A percentile compares a stretch with the other conserved stretches of the same genome.
Conservation (phyloP, 371 early-diverging fungal species). For the Zychaea mexicana region DNA sequence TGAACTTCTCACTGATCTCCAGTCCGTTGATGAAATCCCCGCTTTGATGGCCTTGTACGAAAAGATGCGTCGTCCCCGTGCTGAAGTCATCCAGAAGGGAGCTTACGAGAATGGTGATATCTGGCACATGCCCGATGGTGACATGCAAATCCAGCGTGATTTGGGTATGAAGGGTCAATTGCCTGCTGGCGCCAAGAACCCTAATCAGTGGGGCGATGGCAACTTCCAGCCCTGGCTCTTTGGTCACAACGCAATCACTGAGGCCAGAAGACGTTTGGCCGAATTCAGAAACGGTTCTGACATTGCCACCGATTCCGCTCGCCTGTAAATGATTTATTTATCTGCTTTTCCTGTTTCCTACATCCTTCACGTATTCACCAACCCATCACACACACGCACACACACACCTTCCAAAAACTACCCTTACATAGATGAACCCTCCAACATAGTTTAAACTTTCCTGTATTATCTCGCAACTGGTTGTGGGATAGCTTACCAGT, state of each 20-base stretch:
- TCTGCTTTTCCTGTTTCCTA: not conserved
- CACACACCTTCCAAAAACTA: not conserved
- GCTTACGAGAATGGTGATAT: slow-evolving; percentile 28
- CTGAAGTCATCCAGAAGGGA: slow-evolving; percentile 29
- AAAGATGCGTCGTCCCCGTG: slow-evolving; percentile 27
- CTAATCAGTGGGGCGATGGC: slow-evolving; percentile 31
- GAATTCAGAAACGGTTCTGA: slow-evolving; percentile 6
- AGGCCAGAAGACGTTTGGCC: slow-evolving; percentile 17
- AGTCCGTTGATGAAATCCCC: slow-evolving; percentile 23
- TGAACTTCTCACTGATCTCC: slow-evolving; percentile 22
- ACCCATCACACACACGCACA: not conserved
- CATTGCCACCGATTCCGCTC: not conserved
- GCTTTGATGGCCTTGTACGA: slow-evolving; percentile 20
- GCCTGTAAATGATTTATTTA: not conserved
- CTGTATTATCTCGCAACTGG: not conserved
- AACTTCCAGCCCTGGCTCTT: slow-evolving; percentile 34
- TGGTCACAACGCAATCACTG: slow-evolving; percentile 29
- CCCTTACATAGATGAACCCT: too few species aligned
- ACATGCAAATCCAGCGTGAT: slow-evolving; percentile 26
- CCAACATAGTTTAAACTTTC: not conserved
- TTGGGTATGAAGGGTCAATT: slow-evolving; percentile 19
- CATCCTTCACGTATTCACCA: not conserved
- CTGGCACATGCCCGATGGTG: slow-evolving; percentile 36
- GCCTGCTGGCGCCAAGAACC: slow-evolving; percentile 12
- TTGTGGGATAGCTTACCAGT: not conserved